Percentiles rank a stretch among this genome's conserved stretches.
These are phyloP conservation scores for Chalciporus piperatoides DNA, from an alignment of 1,284 basidiomycete species.

Conservation along the genomic window DNA sequence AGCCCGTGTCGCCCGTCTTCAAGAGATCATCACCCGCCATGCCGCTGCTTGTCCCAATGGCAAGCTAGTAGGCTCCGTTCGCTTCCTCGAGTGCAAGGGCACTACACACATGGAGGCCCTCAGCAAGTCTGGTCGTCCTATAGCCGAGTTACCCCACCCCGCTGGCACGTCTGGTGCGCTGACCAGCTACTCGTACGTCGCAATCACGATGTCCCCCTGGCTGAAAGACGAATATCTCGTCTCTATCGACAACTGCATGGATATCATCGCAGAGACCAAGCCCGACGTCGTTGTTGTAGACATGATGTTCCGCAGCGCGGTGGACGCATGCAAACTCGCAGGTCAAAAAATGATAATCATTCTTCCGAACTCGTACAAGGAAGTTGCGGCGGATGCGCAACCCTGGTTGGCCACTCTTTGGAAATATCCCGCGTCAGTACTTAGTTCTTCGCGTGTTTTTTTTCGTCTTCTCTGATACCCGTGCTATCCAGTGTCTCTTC, in stretches of 20 bases:
- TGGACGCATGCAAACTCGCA: slow-evolving; percentile 3
- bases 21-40: background rate
- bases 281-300: background rate
- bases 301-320: background rate
- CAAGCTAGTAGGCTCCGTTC: background rate
- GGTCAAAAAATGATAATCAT: background rate
- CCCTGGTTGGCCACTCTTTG: background rate
- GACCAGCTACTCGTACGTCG: background rate
- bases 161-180: background rate
- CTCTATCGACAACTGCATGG: background rate
- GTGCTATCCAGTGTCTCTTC: background rate
- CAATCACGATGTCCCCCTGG: background rate
- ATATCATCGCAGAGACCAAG: background rate
- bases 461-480: background rate
- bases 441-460: too few species aligned
- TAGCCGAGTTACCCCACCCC: background rate
- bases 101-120: background rate
- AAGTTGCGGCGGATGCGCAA: background rate
- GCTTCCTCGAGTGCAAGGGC: slow-evolving; percentile 2
- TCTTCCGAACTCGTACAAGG: background rate
- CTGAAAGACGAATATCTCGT: background rate
- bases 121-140: background rate
- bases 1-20: background rate
- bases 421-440: slow-evolving; percentile 3
- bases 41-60: background rate